A percentile compares a stretch with the other conserved stretches of the same genome.
These are phyloP conservation scores for Cyclospora cayetanensis DNA, from an alignment of 169 alveolate species.

Conservation along the genomic window DNA sequence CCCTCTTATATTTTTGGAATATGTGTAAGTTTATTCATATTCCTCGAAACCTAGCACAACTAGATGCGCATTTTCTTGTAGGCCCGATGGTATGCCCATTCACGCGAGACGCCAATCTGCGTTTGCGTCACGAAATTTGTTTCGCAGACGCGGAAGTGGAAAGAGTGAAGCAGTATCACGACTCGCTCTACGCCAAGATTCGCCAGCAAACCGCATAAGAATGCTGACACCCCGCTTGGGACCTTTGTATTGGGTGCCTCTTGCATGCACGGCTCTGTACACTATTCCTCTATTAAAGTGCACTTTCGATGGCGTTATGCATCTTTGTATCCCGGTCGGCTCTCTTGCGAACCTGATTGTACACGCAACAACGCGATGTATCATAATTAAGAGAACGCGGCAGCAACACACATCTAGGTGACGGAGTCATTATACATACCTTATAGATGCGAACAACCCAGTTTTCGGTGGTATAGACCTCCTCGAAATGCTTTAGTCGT, in stretches of 20 bases:
- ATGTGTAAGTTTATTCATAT: constrained; percentile 71
- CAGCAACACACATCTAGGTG: background rate
- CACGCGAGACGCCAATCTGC: background rate
- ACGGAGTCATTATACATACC: constrained; percentile 69
- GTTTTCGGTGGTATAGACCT: constrained; percentile 96
- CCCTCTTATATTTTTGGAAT: constrained; percentile 81
- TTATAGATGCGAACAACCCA: constrained; percentile 98
- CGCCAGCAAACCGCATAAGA: constrained; percentile 64
- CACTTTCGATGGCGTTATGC: constrained; percentile 64
- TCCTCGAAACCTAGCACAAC: background rate
- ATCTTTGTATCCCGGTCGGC: constrained; percentile 27
- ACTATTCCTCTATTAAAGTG: background rate
- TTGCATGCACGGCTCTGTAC: background rate
- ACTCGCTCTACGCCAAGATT: constrained; percentile 60
- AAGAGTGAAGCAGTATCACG: constrained; percentile 59
- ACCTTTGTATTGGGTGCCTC: constrained; percentile 6
- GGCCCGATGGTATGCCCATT: constrained; percentile 66
- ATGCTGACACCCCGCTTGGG: constrained; percentile 5
- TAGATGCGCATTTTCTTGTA: background rate
- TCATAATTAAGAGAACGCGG: background rate
- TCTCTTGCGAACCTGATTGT: constrained; percentile 49
- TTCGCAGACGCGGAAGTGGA: constrained; percentile 65
- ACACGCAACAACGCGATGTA: constrained; percentile 13
- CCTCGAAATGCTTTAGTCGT: constrained; percentile 92
- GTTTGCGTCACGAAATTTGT: background rate